phyloP scores from a whole-genome alignment of 768 basidiomycete genomes.

The Pulveroboletus ravenelii region DNA sequence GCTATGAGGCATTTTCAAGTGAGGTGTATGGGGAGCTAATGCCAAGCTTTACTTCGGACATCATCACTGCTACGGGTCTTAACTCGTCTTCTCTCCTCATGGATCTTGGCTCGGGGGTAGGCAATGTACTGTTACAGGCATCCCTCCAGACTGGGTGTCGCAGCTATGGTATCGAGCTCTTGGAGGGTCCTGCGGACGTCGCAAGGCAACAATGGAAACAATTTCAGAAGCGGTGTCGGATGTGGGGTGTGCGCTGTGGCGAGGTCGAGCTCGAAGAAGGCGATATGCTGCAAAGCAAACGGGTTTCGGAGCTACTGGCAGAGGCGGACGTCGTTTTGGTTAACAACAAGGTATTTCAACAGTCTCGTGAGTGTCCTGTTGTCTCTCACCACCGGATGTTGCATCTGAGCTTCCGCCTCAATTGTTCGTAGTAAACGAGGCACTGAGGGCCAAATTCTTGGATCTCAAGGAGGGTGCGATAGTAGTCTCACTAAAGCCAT shows the following conservation, averaged over 20 bases:
- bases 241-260: slow-evolving; percentile 86
- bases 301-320: slow-evolving; percentile 65
- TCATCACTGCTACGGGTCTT: slow-evolving; percentile 48
- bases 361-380: slow-evolving; percentile 52
- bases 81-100: slow-evolving; percentile 61
- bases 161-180: slow-evolving; percentile 77
- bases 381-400: not conserved
- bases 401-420: not conserved
- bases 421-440: slow-evolving; percentile 67
- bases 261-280: slow-evolving; percentile 78
- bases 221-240: slow-evolving; percentile 68
- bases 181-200: slow-evolving; percentile 75
- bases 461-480: slow-evolving; percentile 92
- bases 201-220: slow-evolving; percentile 73
- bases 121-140: slow-evolving; percentile 79
- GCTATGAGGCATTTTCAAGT: slow-evolving; percentile 79
- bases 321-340: slow-evolving; percentile 90
- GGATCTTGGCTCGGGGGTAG: slow-evolving; percentile 84
- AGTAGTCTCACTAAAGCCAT: slow-evolving; percentile 85
- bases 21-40: slow-evolving; percentile 89
- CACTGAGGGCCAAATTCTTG: slow-evolving; percentile 81
- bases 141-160: slow-evolving; percentile 74
- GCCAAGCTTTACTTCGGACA: slow-evolving; percentile 62
- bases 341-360: slow-evolving; percentile 81
- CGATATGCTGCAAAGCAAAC: slow-evolving; percentile 70